Conservation (phyloP, 768 basidiomycete species). For the Tricholoma furcatifolium region DNA sequence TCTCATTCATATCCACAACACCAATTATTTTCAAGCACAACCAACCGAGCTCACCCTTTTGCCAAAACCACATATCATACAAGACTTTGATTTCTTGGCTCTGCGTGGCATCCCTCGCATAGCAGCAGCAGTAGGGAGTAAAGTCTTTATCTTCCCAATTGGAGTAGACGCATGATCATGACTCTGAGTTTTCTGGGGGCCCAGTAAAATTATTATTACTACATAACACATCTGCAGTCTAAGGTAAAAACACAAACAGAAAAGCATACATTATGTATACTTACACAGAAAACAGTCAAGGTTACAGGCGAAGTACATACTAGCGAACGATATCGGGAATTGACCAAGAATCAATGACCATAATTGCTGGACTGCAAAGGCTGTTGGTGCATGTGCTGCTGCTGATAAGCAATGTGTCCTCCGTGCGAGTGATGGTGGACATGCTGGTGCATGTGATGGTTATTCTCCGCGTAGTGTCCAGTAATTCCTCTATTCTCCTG, state of each 20-base stretch:
- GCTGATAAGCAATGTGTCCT: slow-evolving; percentile 26
- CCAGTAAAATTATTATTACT: background rate
- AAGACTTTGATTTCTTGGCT: slow-evolving; percentile 77
- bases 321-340: slow-evolving; percentile 10
- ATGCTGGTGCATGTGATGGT: slow-evolving; percentile 18
- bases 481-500: slow-evolving; percentile 20
- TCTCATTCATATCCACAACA: slow-evolving; percentile 67
- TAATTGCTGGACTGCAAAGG: slow-evolving; percentile 25
- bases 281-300: slow-evolving; percentile 2
- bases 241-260: background rate
- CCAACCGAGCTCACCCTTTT: slow-evolving; percentile 60
- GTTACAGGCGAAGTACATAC: background rate
- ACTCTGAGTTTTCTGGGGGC: background rate
- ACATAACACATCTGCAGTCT: background rate
- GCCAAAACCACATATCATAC: slow-evolving; percentile 61
- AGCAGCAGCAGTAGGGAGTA: slow-evolving; percentile 63
- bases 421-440: slow-evolving; percentile 25
- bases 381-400: slow-evolving; percentile 24
- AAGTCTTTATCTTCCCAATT: slow-evolving; percentile 60
- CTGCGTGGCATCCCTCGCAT: slow-evolving; percentile 60
- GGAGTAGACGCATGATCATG: slow-evolving; percentile 49
- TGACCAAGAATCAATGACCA: slow-evolving; percentile 25
- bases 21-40: slow-evolving; percentile 59
- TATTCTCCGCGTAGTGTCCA: slow-evolving; percentile 25
- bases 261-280: background rate